phyloP scores from a whole-genome alignment of 2,329 filamentous ascomycete genomes.

The Zopfia rhizophila region DNA sequence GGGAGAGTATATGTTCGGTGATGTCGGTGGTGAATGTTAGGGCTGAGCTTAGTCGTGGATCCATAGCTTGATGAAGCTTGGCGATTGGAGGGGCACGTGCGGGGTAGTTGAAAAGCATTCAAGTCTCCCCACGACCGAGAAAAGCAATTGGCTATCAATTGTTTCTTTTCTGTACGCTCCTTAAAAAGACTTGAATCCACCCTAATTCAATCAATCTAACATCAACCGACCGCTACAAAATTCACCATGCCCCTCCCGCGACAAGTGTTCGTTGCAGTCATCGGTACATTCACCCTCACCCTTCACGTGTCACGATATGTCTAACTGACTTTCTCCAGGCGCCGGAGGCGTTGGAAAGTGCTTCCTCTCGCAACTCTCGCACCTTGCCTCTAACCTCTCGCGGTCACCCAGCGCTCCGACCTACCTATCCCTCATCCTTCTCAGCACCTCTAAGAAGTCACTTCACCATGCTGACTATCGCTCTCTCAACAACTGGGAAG shows the following conservation, averaged over 20 bases:
- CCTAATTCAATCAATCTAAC: background rate
- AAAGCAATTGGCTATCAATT: slow-evolving; percentile 9
- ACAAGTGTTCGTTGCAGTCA: slow-evolving; percentile 60
- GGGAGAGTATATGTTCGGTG: slow-evolving; percentile 25
- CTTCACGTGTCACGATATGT: background rate
- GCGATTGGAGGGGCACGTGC: slow-evolving; percentile 30
- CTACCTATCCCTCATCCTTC: slow-evolving; percentile 81
- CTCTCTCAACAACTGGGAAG: slow-evolving; percentile 69
- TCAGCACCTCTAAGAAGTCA: slow-evolving; percentile 86
- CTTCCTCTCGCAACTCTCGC: slow-evolving; percentile 84
- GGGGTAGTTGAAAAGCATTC: slow-evolving; percentile 20
- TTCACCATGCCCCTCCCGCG: slow-evolving; percentile 53
- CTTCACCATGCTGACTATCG: slow-evolving; percentile 79
- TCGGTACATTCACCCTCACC: slow-evolving; percentile 45
- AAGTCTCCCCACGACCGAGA: slow-evolving; percentile 25
- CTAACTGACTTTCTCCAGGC: slow-evolving; percentile 62
- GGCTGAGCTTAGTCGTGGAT: too few species aligned
- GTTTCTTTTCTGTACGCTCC: background rate
- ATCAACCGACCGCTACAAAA: slow-evolving; percentile 2
- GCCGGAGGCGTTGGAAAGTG: slow-evolving; percentile 92
- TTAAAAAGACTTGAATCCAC: background rate
- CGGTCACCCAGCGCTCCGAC: slow-evolving; percentile 66
- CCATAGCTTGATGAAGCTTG: slow-evolving; percentile 27
- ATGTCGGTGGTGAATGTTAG: too few species aligned
- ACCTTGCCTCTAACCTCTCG: slow-evolving; percentile 69